phyloP scores from a whole-genome alignment of 352 stramenopile genomes.

The Thraustochytrium striatum region DNA sequence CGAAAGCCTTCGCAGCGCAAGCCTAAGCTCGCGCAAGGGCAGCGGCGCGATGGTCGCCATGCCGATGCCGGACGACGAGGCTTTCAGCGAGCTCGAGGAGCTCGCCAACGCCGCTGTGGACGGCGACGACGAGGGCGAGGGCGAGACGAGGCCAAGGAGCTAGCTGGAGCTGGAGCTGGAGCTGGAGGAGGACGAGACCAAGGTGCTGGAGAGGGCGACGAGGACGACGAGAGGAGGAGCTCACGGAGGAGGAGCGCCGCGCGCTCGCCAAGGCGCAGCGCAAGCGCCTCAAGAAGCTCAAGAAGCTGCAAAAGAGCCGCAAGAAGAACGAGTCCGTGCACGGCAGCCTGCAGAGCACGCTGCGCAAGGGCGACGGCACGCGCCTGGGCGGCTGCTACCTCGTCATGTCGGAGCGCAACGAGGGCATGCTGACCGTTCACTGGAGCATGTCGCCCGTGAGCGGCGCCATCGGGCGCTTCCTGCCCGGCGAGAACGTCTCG shows the following conservation, averaged over 20 bases:
- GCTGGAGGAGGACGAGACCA: not conserved
- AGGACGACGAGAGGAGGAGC: not conserved
- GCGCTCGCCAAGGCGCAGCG: not conserved
- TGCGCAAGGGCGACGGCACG: not conserved
- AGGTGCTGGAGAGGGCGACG: no score
- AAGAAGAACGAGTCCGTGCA: not conserved
- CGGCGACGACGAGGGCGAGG: no score
- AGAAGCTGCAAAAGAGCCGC: not conserved
- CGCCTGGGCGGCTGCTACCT: slow-evolving; percentile 7
- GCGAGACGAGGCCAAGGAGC: no score
- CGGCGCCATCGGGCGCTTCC: slow-evolving; percentile 20
- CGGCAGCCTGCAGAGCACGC: slow-evolving; percentile 5
- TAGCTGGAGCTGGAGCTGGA: slow-evolving; percentile 21
- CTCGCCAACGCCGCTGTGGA: no score
- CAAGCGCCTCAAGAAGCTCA: not conserved
- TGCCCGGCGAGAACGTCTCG: not conserved
- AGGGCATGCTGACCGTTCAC: not conserved
- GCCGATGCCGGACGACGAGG: no score
- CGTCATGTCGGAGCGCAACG: not conserved
- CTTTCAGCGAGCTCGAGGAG: no score
- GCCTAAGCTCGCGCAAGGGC: no score
- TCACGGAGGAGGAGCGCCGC: not conserved
- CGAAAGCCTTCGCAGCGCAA: no score
- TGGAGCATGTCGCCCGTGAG: slow-evolving; percentile 27
- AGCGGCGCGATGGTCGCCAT: no score